These are phyloP conservation scores for Chrysosporium keratinophilum DNA, from an alignment of 2,329 filamentous ascomycete genomes.

Conservation along the genomic window DNA sequence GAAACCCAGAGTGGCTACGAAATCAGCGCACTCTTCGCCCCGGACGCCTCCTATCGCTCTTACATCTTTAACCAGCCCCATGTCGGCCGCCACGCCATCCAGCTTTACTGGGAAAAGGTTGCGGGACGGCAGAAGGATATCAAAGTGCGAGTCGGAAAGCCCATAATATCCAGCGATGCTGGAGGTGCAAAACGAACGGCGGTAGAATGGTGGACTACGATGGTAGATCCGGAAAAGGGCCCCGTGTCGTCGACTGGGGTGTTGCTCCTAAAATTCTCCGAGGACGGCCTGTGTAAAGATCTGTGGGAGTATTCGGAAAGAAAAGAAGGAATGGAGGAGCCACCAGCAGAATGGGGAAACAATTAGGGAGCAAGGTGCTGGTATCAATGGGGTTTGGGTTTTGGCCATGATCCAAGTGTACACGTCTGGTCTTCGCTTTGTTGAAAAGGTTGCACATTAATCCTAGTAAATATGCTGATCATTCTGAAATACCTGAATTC, in stretches of 20 bases:
- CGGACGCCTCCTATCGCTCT: constrained; percentile 1
- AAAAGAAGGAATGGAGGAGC: constrained; percentile 1
- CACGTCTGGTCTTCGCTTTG: too few relatives aligned
- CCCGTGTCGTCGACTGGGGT: neutral
- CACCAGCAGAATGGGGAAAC: neutral
- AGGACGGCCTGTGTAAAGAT: constrained; percentile 1
- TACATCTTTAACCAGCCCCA: constrained; percentile 4
- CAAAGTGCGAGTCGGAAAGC: neutral
- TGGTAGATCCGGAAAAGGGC: constrained; percentile 5
- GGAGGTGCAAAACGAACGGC: neutral
- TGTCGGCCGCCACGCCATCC: constrained; percentile 3
- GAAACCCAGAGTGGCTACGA: neutral
- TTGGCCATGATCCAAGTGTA: too few relatives aligned
- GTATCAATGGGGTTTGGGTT: too few relatives aligned
- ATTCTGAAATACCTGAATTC: too few relatives aligned
- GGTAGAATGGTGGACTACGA: constrained; percentile 6
- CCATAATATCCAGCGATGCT: neutral
- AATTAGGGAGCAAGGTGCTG: neutral
- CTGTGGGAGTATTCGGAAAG: constrained; percentile 3
- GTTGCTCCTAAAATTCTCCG: constrained; percentile 4
- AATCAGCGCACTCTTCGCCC: neutral
- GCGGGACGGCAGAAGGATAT: constrained; percentile 1
- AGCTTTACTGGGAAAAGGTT: constrained; percentile 5
- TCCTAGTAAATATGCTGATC: neutral
- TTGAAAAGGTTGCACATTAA: too few relatives aligned